Base-by-base conservation (phyloP, 2,329 filamentous ascomycete species). In the Diaporthe destruens region DNA sequence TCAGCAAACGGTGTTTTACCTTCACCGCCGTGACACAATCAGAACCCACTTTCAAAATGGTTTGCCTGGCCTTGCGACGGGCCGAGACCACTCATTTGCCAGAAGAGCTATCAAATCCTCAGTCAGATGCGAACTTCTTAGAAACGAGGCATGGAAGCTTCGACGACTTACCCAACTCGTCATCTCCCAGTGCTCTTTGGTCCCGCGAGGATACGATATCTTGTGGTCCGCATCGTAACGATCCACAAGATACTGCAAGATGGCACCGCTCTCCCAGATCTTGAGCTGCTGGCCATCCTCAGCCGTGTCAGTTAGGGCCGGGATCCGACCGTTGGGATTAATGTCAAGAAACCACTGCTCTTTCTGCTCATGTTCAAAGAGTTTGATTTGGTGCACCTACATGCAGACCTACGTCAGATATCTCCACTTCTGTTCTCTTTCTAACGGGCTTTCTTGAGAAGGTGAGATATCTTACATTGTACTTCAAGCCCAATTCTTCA, bases 241-340 rank as follows among this genome's bases (percentile, higher is more conserved):
- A 68, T 95, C 92, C 23, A 93, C 90, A 7, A 98, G 88, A 80
- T 98, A 97, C 81, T 95, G 90, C 84, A 97, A 85, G 80, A 97
- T 96, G 75, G 92, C 90, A 72, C 94, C 94, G 75, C 90, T 93
- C 83, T 98, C 95, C 79, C 97, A 98, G 23, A 98, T 81, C 72
- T 63, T 63, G 39, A 63, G 57, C 0, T 80, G 80, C 47, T 87
- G 78, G 69, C 81, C 81, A 12, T 20, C 88, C 87, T 80, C 85
- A 80, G 93, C 92, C 8, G 87, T 93, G 82, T 98, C 95, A 9
- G 93, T 96, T 66, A 98, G 78, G 72, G 95, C 95, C 5, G 95
- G 95, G 77, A 98, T 97, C 76, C 95, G 93, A 75, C 95, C 95
- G 81, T 98, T 98, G 75, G 95, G 95, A 83, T 98, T 98, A 84